Conservation (phyloP, 1,284 basidiomycete species). For the Sutorius eximius region DNA sequence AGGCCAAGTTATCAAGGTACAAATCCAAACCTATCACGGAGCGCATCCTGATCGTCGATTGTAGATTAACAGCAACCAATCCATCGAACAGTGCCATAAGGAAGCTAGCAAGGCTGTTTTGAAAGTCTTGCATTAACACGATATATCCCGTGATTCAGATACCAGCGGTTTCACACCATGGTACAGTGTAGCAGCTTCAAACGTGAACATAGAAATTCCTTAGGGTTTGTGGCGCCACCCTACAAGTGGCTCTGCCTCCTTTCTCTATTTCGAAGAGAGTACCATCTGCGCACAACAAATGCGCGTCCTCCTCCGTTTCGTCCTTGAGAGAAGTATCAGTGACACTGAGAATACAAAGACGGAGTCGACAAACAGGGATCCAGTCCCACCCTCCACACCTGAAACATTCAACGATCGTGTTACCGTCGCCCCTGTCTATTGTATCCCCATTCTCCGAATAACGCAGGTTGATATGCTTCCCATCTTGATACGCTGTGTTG, state of each 20-base stretch:
- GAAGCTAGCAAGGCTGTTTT: slow-evolving; percentile 58
- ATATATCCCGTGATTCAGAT: slow-evolving; percentile 18
- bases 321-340: slow-evolving; percentile 43
- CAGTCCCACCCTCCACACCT: slow-evolving; percentile 84
- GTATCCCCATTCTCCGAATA: slow-evolving; percentile 55
- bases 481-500: slow-evolving; percentile 70
- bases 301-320: slow-evolving; percentile 53
- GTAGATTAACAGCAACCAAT: slow-evolving; percentile 78
- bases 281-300: slow-evolving; percentile 75
- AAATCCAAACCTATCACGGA: neutral
- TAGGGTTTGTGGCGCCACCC: slow-evolving; percentile 34
- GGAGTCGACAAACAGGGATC: slow-evolving; percentile 63
- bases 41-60: slow-evolving; percentile 2
- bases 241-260: slow-evolving; percentile 57
- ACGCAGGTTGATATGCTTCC: slow-evolving; percentile 62
- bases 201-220: slow-evolving; percentile 48
- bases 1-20: slow-evolving; percentile 70
- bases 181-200: slow-evolving; percentile 12
- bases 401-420: slow-evolving; percentile 75
- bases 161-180: slow-evolving; percentile 12
- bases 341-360: slow-evolving; percentile 5
- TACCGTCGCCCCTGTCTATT: slow-evolving; percentile 45
- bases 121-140: slow-evolving; percentile 39
- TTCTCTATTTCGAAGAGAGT: slow-evolving; percentile 57
- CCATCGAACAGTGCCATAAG: slow-evolving; percentile 73